phyloP scores from a whole-genome alignment of 2,329 filamentous ascomycete species.

The Alternaria solani region DNA sequence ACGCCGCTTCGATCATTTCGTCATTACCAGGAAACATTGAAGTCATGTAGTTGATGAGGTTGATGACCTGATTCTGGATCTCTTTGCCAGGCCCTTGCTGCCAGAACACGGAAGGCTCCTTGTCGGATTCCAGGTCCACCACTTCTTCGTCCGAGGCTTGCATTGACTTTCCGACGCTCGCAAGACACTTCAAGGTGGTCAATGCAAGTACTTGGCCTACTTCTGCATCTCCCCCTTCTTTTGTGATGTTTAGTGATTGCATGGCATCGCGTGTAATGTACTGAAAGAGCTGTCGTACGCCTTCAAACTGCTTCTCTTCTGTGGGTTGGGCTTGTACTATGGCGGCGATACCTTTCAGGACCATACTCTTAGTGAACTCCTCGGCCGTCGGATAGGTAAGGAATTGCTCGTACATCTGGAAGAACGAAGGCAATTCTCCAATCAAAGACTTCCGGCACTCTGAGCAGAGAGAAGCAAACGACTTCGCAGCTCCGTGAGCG shows the following conservation, averaged over 20 bases:
- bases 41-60: constrained; percentile 60
- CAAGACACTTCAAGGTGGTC: constrained; percentile 71
- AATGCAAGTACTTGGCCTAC: constrained; percentile 55
- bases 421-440: constrained; percentile 71
- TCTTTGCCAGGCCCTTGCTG: constrained; percentile 56
- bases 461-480: constrained; percentile 77
- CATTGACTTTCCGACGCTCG: constrained; percentile 74
- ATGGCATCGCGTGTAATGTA: constrained; percentile 70
- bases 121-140: constrained; percentile 70
- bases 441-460: constrained; percentile 76
- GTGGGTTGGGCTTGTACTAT: constrained; percentile 76
- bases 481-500: constrained; percentile 74
- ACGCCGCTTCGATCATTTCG: constrained; percentile 76
- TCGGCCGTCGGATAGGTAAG: constrained; percentile 68
- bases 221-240: constrained; percentile 47
- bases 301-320: constrained; percentile 62
- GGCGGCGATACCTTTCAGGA: constrained; percentile 76
- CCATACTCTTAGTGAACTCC: constrained; percentile 73
- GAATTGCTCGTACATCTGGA: constrained; percentile 75
- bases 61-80: constrained; percentile 62
- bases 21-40: constrained; percentile 65
- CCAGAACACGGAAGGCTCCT: constrained; percentile 57
- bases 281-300: constrained; percentile 66
- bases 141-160: constrained; percentile 72
- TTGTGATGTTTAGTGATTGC: constrained; percentile 43